Base-by-base conservation (phyloP, 805 yeast species). In the Grigorovia yakushimaensis region DNA sequence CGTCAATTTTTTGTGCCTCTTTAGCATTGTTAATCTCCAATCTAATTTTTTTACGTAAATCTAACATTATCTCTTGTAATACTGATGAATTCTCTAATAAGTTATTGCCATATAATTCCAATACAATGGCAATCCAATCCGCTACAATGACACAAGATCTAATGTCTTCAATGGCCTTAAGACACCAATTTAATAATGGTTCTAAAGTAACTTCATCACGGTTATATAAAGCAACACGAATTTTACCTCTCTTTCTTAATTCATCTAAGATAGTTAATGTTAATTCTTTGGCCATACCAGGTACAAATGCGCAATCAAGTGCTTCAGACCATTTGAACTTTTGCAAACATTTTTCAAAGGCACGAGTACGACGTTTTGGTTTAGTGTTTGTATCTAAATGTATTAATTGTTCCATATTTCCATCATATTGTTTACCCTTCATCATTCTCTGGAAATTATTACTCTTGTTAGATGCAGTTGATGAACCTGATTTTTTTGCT, bases 291-390 rank as follows among this genome's bases (percentile, higher is more conserved):
- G 91, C 79, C 62, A 82, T 74, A 11, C 95, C 96, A 2, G 83
- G 76, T 13, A 77, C 72, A 52, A 91, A 81, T 1, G 96, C 97
- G 49, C 82, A 74, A 63, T 91, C 96, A 41, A 93, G 73, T 4
- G 98, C 97, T 54, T 89, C 97, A 2, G 81, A 64, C 96, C 98
- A 93, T 60, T 84, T 79, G 72, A 93, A 93, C 23, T 84, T 84
- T 60, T 87, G 85, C 51, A 93, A 73, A 58, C 84, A 83, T 60
- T 76, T 83, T 65, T 93, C 98, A 60, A 82, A 91, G 42, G 79
- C 82, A 64, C 82, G 82, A 49, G 88, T 73, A 60, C 84, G 84
- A 64, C 82, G 87, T 47, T 72, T 69, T 47, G 72, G 70, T 45
- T 69, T 69, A 42, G 70, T 71, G 37, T 72, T 64, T 51, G 78